Evolutionary conservation across 768 basidiomycete species (phyloP), one percentile per base, ranked within the genome.

Genomic region (Erythrobasidium yunnanense): DNA sequence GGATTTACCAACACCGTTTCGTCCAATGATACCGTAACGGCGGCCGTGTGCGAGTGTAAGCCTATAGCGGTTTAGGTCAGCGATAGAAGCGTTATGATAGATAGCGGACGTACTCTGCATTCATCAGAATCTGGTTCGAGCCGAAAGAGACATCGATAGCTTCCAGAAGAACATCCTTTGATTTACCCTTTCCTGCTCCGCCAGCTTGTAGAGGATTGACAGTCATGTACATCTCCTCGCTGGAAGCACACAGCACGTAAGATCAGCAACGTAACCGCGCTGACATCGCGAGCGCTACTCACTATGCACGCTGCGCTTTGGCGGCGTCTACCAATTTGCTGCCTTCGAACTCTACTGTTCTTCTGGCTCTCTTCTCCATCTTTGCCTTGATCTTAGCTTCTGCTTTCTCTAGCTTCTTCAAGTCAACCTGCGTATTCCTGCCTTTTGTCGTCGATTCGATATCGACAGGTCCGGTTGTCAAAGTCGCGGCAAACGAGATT

Each of bases 311-410:
- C 80, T 91, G 90, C 78, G 90, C 91, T 76, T 85, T 84, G 76
- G 88, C 85, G 70, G 90, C 85, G 73, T 95, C 90, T 60, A 99
- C 81, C 32, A 99, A 79, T 76, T 95, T 97, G 6, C 90, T 92
- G 6, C 95, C 93, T 74, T 97, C 93, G 75, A 95, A 99, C 35
- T 68, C 51, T 18, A 68, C 65, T 8, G 62, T 95, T 81, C 78
- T 90, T 88, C 70, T 87, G 79, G 62, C 85, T n/a, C 95, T 83
- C 77, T 97, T 99, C 78, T 96, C 91, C 70, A 96, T 92, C 77
- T 99, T 99, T 29, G 90, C 90, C 87, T 88, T 86, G 71, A 97
- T 83, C 76, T 99, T 99, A 0, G 90, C 90, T 77, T 99, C 95
- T 72, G 90, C 88, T 77, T 95, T 93, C 78, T 93, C 90, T 7